Conservation (phyloP, 2,329 filamentous ascomycete genomes). For the Arthrobotrys iridis region DNA sequence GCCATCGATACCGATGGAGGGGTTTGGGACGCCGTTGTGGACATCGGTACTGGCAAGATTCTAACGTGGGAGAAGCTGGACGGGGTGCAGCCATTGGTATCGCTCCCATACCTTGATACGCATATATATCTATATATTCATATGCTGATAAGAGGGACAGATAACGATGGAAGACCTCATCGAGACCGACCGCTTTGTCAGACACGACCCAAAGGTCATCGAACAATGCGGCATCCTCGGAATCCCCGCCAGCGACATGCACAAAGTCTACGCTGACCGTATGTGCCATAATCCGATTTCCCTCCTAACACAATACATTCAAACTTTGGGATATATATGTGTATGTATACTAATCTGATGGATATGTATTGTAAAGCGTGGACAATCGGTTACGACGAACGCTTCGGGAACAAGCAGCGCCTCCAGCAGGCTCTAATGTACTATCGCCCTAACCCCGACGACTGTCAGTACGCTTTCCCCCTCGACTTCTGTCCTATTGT, state of each 20-base stretch:
- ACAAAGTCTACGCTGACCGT: slow-evolving; percentile 95
- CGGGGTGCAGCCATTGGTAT: slow-evolving; percentile 79
- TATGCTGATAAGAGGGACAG: slow-evolving; percentile 61
- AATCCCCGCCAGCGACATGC: slow-evolving; percentile 83
- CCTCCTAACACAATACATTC: neutral
- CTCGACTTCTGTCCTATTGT: slow-evolving; percentile 95
- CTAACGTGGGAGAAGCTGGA: slow-evolving; percentile 78
- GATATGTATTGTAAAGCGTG: slow-evolving; percentile 68
- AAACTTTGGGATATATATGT: neutral
- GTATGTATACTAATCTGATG: neutral
- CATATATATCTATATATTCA: neutral
- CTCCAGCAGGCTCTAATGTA: slow-evolving; percentile 96
- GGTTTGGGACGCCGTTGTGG: slow-evolving; percentile 83
- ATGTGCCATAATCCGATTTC: slow-evolving; percentile 60
- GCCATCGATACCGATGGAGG: slow-evolving; percentile 81
- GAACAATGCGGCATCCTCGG: slow-evolving; percentile 88
- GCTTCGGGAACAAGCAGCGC: slow-evolving; percentile 79
- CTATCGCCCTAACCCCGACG: slow-evolving; percentile 84
- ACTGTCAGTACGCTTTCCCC: slow-evolving; percentile 89
- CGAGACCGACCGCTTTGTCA: slow-evolving; percentile 77
- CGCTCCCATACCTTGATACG: no score
- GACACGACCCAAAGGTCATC: slow-evolving; percentile 84
- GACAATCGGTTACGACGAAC: slow-evolving; percentile 94
- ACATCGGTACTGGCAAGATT: slow-evolving; percentile 74
- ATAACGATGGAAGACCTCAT: slow-evolving; percentile 93